A percentile compares a stretch with the other conserved stretches of the same genome.
Evolutionary conservation across 345 rosid genomes (phyloP).

Genomic region (Ceriops decandra): DNA sequence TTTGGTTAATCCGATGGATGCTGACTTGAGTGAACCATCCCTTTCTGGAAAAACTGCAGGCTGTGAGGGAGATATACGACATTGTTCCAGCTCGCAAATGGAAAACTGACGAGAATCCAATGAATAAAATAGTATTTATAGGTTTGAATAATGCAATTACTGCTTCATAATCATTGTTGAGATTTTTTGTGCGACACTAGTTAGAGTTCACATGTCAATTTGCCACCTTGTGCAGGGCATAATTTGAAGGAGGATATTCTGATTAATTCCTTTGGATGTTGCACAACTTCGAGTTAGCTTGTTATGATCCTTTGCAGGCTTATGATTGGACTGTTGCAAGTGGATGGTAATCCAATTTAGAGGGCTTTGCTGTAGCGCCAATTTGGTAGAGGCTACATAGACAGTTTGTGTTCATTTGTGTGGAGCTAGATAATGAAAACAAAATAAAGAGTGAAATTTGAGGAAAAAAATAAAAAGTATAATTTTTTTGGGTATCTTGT

Average conservation of each 20-base stretch:
- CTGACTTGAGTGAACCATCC: conserved; percentile 11
- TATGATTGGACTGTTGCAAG: background rate
- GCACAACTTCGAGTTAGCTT: conserved; percentile 26
- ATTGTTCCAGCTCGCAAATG: conserved; percentile 78
- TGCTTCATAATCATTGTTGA: background rate
- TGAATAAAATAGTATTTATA: conserved; percentile 75
- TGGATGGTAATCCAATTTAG: too few relatives aligned
- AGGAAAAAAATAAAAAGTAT: too few relatives aligned
- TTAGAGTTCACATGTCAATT: background rate
- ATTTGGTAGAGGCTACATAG: too few relatives aligned
- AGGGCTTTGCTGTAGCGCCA: too few relatives aligned
- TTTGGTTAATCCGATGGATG: background rate
- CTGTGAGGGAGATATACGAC: conserved; percentile 91
- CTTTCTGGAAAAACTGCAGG: conserved; percentile 43
- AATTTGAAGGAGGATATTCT: conserved; percentile 63
- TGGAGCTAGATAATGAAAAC: too few relatives aligned
- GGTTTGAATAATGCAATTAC: conserved; percentile 37
- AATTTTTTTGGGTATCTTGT: too few relatives aligned
- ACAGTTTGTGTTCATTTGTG: too few relatives aligned
- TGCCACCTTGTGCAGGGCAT: conserved; percentile 50
- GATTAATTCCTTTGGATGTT: conserved; percentile 42
- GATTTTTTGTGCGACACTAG: background rate
- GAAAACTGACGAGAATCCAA: conserved; percentile 50
- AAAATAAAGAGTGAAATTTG: too few relatives aligned
- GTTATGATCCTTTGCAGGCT: too few relatives aligned